phyloP scores from a whole-genome alignment of 805 yeast genomes.

The Kazachstania africana region DNA sequence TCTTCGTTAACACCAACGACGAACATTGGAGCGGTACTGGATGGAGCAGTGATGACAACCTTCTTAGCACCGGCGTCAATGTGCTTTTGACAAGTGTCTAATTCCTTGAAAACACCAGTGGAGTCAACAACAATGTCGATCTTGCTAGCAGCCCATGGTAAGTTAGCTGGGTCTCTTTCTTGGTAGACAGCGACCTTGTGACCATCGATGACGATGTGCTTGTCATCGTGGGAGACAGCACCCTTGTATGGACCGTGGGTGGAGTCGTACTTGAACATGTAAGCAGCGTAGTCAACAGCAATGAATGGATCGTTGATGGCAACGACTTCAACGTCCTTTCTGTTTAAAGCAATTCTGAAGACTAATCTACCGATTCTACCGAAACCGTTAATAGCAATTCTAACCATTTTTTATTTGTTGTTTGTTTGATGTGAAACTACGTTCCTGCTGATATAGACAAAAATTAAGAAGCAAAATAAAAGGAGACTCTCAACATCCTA shows the following conservation, averaged over 20 bases:
- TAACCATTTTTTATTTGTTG: conserved; percentile 12
- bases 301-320: conserved; percentile 64
- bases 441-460: too few relatives aligned
- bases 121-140: conserved; percentile 59
- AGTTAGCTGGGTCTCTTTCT: conserved; percentile 55
- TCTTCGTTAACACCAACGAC: conserved; percentile 60
- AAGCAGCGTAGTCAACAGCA: conserved; percentile 56
- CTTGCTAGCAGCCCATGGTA: conserved; percentile 56
- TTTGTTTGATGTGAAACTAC: conserved; percentile 5
- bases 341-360: conserved; percentile 45
- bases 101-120: conserved; percentile 60
- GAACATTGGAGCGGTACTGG: conserved; percentile 62
- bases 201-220: conserved; percentile 43
- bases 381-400: conserved; percentile 61
- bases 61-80: conserved; percentile 65
- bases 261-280: conserved; percentile 67
- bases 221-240: conserved; percentile 43
- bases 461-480: too few relatives aligned
- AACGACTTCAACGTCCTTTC: conserved; percentile 44
- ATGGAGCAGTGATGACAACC: conserved; percentile 63
- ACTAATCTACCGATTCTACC: conserved; percentile 66
- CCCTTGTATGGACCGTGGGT: conserved; percentile 57
- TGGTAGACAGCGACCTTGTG: conserved; percentile 39
- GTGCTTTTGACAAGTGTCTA: conserved; percentile 57
- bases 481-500: too few relatives aligned